Conservation (phyloP, 2,329 filamentous ascomycete species). For the Pseudogymnoascus sp. region DNA sequence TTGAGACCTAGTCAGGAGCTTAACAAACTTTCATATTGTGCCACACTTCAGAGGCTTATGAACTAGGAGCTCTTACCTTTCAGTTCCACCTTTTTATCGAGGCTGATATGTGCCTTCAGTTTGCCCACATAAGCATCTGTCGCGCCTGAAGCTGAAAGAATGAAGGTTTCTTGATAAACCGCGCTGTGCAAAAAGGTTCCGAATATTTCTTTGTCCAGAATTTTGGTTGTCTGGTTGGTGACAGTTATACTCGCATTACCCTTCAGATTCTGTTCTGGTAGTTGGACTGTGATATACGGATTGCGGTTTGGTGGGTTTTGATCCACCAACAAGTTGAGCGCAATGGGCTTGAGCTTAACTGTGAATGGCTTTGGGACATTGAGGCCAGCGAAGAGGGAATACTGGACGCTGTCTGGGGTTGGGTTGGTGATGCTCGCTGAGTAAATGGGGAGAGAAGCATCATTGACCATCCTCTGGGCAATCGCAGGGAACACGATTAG, state of each 20-base stretch:
- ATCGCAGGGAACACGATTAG: constrained; percentile 33
- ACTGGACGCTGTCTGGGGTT: constrained; percentile 26
- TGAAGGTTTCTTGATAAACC: neutral
- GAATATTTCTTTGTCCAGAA: neutral
- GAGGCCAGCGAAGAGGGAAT: constrained; percentile 31
- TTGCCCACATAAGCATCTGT: neutral
- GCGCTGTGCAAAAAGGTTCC: constrained; percentile 1
- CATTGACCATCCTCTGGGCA: constrained; percentile 32
- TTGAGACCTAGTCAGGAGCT: constrained; percentile 12
- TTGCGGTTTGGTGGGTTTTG: constrained; percentile 22
- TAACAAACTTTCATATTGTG: neutral
- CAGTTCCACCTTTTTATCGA: constrained; percentile 30
- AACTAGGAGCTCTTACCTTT: constrained; percentile 24
- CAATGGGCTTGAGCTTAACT: constrained; percentile 31
- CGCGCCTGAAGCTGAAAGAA: neutral
- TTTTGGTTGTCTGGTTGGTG: neutral
- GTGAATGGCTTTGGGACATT: constrained; percentile 30
- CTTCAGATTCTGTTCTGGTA: constrained; percentile 12
- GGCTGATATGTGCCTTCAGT: constrained; percentile 28
- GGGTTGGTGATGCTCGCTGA: constrained; percentile 30
- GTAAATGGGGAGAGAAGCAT: constrained; percentile 31
- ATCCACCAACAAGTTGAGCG: constrained; percentile 29
- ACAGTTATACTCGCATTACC: neutral
- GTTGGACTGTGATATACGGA: constrained; percentile 24
- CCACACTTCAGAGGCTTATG: neutral